Base-by-base conservation (phyloP, 2,329 filamentous ascomycete genomes). In the Pyrenochaeta sp. region DNA sequence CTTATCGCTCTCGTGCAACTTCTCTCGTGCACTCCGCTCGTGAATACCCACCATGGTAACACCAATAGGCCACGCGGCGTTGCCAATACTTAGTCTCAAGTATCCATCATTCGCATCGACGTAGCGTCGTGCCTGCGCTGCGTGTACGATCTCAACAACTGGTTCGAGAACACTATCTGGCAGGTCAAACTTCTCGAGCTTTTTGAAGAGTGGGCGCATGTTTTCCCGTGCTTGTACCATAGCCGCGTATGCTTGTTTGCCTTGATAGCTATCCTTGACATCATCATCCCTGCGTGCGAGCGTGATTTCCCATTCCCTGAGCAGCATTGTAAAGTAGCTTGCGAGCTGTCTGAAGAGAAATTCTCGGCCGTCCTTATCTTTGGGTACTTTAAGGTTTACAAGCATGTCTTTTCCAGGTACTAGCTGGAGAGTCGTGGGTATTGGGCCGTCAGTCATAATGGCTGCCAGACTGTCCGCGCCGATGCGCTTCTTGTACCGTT, bases 31-130 rank as follows among this genome's bases (percentile, higher is more conserved):
- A 63, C 90, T 95, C 71, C 95, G 87, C 82, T 98, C 95, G 85
- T 99, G 95, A 67, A 99, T 99, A 82, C 95, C 95, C 70, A 99
- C 95, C 95, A 98, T 99, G 75, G 95, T 99, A 33, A 99, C 95
- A 78, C 95, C 95, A 70, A 99, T 99, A 20, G 95, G 95, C 95
- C 95, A 99, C 14, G 95, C 95, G 64, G 92, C 93, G 79, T 97
- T 97, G 61, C 92, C 92, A 70, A 99, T 99, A 74, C 91, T 96
- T 49, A 99, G 82, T 47, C 91, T 85, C 56, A 99, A 81, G 75
- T 99, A 99, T 0, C 92, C 93, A 74, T 99, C 91, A 73, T 98
- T 98, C 30, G 95, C 95, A 77, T 97, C 91, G 41, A 99, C 94
- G 72, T 99, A 99, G 59, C 91, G 87, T 54, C 92, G 85, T 72